Base-by-base conservation (phyloP, 1,139 yeast species). In the Magnusiomyces sp. region DNA sequence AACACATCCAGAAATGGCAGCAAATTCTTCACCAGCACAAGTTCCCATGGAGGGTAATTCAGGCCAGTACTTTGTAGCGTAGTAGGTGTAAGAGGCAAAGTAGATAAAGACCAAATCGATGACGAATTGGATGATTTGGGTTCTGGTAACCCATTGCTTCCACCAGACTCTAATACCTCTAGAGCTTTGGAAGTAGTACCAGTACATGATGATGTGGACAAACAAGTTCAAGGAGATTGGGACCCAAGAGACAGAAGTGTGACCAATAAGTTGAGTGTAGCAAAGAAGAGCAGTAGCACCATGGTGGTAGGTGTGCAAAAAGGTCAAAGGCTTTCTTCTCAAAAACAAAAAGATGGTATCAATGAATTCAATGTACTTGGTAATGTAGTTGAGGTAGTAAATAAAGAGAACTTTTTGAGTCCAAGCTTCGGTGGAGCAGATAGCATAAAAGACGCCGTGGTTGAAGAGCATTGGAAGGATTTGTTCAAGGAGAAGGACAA, bases 61-160 rank as follows among this genome's bases (percentile, higher is more conserved):
- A 50, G 77, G 71, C 59, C 74, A 59, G 66, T 68, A 70, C 51
- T 63, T 65, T 53, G 59, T 55, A 46, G 69, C 63, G 53, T 68
- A 67, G 59, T 74, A 72, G 47, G 72, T 68, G 74, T 87, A 90
- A 50, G 95, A 83, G 51, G 96, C 96, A 67, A 86, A 87, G 75
- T 89, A 90, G 58, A 90, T 95, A 65, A 89, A 89, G 44, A 77
- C 80, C 66, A 92, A 78, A 69, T 92, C 98, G 63, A 92, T 76
- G 62, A 92, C 74, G 64, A 92, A 92, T 73, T 92, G 98, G 62
- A 86, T 78, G 71, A 92, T 92, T 74, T 92, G 98, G 77, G 87
- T 82, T 59, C 95, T 79, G 48, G 98, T 92, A 60, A 92, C 97
- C 97, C 97, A 92, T 72, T 90, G 95, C 72, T 92, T 92, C 98